Conservation (phyloP, 108 stramenopile genomes). For the Cyclotella sp. region DNA sequence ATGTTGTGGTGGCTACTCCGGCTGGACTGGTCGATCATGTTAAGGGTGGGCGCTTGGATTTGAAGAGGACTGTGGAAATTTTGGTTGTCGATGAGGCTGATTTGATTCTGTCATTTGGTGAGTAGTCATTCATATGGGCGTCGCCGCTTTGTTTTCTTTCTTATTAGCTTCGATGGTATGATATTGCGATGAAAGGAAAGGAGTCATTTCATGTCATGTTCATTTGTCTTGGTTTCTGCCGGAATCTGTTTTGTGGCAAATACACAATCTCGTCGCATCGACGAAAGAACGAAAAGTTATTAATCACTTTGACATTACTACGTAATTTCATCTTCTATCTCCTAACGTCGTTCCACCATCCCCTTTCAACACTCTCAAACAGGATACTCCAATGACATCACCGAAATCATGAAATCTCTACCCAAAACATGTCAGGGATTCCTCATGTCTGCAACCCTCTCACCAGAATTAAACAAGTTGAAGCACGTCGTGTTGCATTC, state of each 20-base stretch:
- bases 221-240: neutral
- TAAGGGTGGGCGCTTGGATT: conserved; percentile 54
- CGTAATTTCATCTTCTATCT: no score
- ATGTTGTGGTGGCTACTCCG: conserved; percentile 82
- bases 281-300: no score
- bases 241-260: neutral
- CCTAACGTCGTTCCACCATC: neutral
- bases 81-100: conserved; percentile 99
- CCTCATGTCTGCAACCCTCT: conserved; percentile 97
- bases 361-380: neutral
- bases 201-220: neutral
- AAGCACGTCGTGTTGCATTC: conserved; percentile 94
- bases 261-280: no score
- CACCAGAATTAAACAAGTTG: conserved; percentile 87
- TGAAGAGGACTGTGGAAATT: conserved; percentile 78
- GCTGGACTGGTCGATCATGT: conserved; percentile 80
- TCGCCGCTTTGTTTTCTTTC: no score
- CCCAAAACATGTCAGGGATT: conserved; percentile 96
- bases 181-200: no score
- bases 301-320: no score
- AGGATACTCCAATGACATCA: conserved; percentile 94
- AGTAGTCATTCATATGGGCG: neutral
- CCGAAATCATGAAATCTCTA: conserved; percentile 81
- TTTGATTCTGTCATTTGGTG: conserved; percentile 93
- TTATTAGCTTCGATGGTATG: no score